phyloP scores from a whole-genome alignment of 345 rosid species.

The Corchorus capsularis region DNA sequence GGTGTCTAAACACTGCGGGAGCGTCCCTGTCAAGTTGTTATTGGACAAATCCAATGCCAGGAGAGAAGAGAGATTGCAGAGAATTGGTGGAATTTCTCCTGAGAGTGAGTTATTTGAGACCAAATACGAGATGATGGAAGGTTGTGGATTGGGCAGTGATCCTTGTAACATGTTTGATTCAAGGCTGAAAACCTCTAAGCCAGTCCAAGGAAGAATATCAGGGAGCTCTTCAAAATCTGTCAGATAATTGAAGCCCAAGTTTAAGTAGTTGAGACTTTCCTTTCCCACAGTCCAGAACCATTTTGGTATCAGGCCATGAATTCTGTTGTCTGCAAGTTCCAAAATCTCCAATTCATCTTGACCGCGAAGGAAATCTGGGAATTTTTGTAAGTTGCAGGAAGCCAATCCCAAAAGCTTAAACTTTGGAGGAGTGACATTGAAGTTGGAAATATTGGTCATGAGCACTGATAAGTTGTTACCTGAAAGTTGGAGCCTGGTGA shows the following conservation, averaged over 20 bases:
- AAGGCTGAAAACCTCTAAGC: neutral
- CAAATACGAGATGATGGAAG: neutral
- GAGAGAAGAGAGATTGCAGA: neutral
- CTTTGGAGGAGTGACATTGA: neutral
- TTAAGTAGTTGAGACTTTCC: neutral
- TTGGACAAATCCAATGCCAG: neutral
- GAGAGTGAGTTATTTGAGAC: neutral
- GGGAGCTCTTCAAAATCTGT: neutral
- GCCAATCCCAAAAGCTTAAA: neutral
- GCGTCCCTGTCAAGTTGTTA: constrained; percentile 5
- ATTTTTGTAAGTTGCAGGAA: constrained; percentile 24
- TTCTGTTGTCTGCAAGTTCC: constrained; percentile 19
- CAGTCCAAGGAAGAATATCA: neutral
- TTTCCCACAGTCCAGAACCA: constrained; percentile 9
- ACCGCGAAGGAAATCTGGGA: constrained; percentile 20
- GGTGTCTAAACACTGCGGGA: neutral
- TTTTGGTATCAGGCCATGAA: constrained; percentile 18
- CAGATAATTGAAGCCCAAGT: constrained; percentile 8
- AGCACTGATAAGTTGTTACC: constrained; percentile 2
- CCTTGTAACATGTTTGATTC: constrained; percentile 7
- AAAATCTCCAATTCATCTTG: neutral
- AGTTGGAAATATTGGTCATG: neutral
- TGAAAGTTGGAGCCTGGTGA: neutral
- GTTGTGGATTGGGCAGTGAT: constrained; percentile 6
- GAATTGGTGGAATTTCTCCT: neutral